Evolutionary conservation across 805 yeast species (phyloP).

Genomic region (Starmera amethionina): DNA sequence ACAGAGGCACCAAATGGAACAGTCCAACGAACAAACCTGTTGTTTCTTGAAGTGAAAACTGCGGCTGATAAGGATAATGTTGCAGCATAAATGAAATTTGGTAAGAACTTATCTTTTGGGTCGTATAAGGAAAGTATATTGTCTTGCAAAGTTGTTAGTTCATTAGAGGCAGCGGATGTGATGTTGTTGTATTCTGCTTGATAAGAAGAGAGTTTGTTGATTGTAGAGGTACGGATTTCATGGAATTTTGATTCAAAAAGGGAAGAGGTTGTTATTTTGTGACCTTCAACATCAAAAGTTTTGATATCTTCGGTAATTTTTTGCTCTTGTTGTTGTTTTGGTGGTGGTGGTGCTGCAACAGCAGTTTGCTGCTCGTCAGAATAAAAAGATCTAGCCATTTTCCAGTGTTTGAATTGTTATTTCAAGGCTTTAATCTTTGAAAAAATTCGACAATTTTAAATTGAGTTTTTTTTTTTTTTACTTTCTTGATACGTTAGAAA

Average conservation of each 20-base stretch:
- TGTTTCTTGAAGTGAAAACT: slow-evolving; percentile 36
- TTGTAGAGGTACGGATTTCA: slow-evolving; percentile 7
- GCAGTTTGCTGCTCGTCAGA: no score
- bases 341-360: slow-evolving; percentile 1
- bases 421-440: no score
- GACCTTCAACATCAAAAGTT: slow-evolving; percentile 14
- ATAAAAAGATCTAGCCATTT: neutral
- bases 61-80: slow-evolving; percentile 50
- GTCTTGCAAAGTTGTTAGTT: slow-evolving; percentile 10
- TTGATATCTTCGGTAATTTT: neutral
- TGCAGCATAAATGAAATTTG: slow-evolving; percentile 42
- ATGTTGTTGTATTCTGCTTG: slow-evolving; percentile 17
- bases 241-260: slow-evolving; percentile 13
- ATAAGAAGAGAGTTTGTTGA: slow-evolving; percentile 8
- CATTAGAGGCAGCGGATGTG: slow-evolving; percentile 16
- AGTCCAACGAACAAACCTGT: slow-evolving; percentile 39
- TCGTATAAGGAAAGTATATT: slow-evolving; percentile 15
- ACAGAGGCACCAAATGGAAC: slow-evolving; percentile 43
- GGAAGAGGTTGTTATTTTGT: slow-evolving; percentile 15
- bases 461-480: neutral
- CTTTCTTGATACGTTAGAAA: neutral
- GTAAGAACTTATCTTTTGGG: slow-evolving; percentile 28
- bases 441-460: neutral
- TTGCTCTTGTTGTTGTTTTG: neutral
- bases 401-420: no score